phyloP scores from a whole-genome alignment of 2,329 filamentous ascomycete species.

The Botrytis deweyae region DNA sequence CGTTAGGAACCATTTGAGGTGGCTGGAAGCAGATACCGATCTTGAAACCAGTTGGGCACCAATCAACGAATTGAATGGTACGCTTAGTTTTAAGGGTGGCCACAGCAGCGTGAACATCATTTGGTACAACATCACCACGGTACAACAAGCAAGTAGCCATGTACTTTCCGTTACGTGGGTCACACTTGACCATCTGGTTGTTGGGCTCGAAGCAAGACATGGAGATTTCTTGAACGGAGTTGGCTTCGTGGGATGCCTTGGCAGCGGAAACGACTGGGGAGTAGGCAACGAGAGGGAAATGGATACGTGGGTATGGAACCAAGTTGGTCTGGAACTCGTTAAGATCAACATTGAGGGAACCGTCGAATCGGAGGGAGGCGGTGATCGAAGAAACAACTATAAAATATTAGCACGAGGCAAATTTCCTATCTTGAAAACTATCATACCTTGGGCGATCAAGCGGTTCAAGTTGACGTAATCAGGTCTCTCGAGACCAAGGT shows the following conservation, averaged over 20 bases:
- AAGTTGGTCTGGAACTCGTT: slow-evolving; percentile 70
- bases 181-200: slow-evolving; percentile 68
- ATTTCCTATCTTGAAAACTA: background rate
- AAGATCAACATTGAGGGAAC: slow-evolving; percentile 65
- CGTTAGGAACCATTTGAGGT: slow-evolving; percentile 75
- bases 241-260: slow-evolving; percentile 58
- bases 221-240: slow-evolving; percentile 17
- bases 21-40: slow-evolving; percentile 97
- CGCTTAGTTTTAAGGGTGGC: slow-evolving; percentile 66
- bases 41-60: slow-evolving; percentile 99
- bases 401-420: slow-evolving; percentile 57
- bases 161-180: slow-evolving; percentile 66
- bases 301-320: slow-evolving; percentile 66
- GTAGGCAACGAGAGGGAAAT: slow-evolving; percentile 66
- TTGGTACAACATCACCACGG: slow-evolving; percentile 64
- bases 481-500: slow-evolving; percentile 62
- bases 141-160: slow-evolving; percentile 67
- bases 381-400: slow-evolving; percentile 66
- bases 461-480: slow-evolving; percentile 65
- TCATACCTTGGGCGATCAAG: slow-evolving; percentile 75
- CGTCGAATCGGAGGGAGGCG: slow-evolving; percentile 63
- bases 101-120: slow-evolving; percentile 59
- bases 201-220: slow-evolving; percentile 58
- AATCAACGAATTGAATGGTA: slow-evolving; percentile 83
- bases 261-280: slow-evolving; percentile 61